Base-by-base conservation (phyloP, 164 flowering plant genomes). In the Protea cynaroides region DNA sequence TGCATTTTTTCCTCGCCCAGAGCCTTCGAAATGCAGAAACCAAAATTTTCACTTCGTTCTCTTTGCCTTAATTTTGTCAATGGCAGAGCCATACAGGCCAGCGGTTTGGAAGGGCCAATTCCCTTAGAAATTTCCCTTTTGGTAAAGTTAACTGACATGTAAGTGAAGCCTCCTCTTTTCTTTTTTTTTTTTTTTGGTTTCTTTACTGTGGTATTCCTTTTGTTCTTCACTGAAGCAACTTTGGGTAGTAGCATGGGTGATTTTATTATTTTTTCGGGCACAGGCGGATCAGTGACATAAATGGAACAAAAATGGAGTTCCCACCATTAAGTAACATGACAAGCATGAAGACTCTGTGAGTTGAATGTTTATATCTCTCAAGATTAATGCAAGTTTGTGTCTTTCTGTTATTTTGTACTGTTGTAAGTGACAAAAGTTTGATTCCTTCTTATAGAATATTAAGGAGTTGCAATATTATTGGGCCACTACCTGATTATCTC, bases 271-370 rank as follows among this genome's bases (percentile, higher is more conserved):
- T 29, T 29, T 56, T 47, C 18, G 21, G 44, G n/a, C 61, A 56
- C 84, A 90, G 95, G 84, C 84, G 89, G 72, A 86, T 88, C 18
- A 82, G 84, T 71, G 97, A 90, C 51, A 61, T 85, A 58, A 69
- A 65, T 21, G 84, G 89, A 58, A 60, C 82, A 34, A 50, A 40
- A 56, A 80, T 78, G 29, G 56, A 34, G 21, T 87, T 87, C 71
- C 96, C 92, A 46, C 23, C 14, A 11, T 53, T 87, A 24, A 69
- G 61, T 67, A 82, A 69, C 47, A 75, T 75, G 73, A 70, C 71
- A 63, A 69, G 56, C 68, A 18, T 89, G 60, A 43, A 4, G 23
- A 77, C 61, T 62, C 62, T 87, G 96, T 87, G 79, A 60, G 92
- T 78, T 67, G n/a, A 51, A 21, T 66, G 22, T 40, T 57, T 59